Base-by-base conservation (phyloP, 179 eudicot species). In the Sideroxylon spinosum region DNA sequence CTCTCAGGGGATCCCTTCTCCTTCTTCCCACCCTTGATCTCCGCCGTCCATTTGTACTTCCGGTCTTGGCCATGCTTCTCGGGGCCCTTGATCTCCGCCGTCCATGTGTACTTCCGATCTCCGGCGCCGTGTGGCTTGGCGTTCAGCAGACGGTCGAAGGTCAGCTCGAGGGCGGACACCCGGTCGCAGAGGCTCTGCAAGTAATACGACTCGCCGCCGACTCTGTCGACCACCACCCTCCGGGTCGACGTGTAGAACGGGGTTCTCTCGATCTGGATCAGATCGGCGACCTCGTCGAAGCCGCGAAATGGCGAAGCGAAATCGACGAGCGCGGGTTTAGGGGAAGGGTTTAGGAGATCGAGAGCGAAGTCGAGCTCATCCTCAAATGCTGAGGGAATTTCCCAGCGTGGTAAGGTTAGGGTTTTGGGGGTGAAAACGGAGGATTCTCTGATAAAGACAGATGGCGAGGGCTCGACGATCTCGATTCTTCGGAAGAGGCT, bases 1-100 rank as follows among this genome's bases (percentile, higher is more conserved):
- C 86, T 90, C 87, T 89, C 92, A 9, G 73, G 84, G 3, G 20
- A 77, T 44, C 52, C 73, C 71, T 57, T 70, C 28, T 62, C 49
- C 56, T 85, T 81, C 84, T 81, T 83, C 46, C 82, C 89, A 0
- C 85, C 91, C 57, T 88, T 85, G 67, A 90, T 87, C 96, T 90
- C 94, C 3, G 94, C 90, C 80, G 87, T 85, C 87, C 86, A 86
- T 46, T 89, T 83, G 82, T 93, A 93, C 89, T 90, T 93, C 86
- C 88, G 82, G 25, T 93, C 91, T 9, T 78, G 6, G 0, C 83
- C 85, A 69, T 68, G 12, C 78, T 77, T 82, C 59, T 84, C 85
- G 60, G 81, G 29, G 50, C 78, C 60, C 79, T 80, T 79, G 76
- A 90, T 83, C 87, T 84, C 87, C 9, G 90, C 84, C 74, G 72